Base-by-base conservation (phyloP, 345 rosid genomes). In the Cardamine occulta region DNA sequence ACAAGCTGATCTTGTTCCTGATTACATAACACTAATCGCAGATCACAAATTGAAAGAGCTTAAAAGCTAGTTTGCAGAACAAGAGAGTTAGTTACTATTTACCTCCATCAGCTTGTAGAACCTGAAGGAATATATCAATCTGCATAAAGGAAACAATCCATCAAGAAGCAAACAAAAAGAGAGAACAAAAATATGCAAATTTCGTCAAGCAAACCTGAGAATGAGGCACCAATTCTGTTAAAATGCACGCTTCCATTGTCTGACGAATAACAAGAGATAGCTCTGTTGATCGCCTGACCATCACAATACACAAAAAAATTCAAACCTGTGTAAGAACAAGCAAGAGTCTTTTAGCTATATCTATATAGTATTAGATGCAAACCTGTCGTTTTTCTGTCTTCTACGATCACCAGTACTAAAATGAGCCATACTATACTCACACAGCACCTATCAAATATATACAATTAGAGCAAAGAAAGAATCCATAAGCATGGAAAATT, bases 61-160 rank as follows among this genome's bases (percentile, higher is more conserved):
- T 6, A 18, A 28, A n/a, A 5, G 23, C 40, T 17, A 0, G 54
- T 9, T n/a, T 15, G 0, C 52, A 35, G 66, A 28, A 48, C 60
- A 32, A 32, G 39, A 32, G 45, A 24, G 39, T 34, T 34, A 37
- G 31, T 71, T 47, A 59, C 12, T 85, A 8, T 10, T 52, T 74
- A 95, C 99, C 99, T 84, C 99, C 99, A 79, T 95, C 98, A 7
- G 98, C 98, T 84, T 92, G 99, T 40, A 95, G 93, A 85, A 95
- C 97, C 83, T 92, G 99, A 17, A 92, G 90, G 76, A 85, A 95
- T 32, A 95, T 89, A 79, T 92, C 97, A 76, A 92, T 95, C 99
- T 90, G 91, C 82, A 81, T 40, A 64, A 23, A 61, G 14, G 31
- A 58, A 72, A 42, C 62, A 65, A 69, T 19, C 19, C 7, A 76